Percentiles rank a stretch among this genome's conserved stretches.
Evolutionary conservation across 176 grass and related monocot species (phyloP).

Genomic region (Zoysia pacifica): DNA sequence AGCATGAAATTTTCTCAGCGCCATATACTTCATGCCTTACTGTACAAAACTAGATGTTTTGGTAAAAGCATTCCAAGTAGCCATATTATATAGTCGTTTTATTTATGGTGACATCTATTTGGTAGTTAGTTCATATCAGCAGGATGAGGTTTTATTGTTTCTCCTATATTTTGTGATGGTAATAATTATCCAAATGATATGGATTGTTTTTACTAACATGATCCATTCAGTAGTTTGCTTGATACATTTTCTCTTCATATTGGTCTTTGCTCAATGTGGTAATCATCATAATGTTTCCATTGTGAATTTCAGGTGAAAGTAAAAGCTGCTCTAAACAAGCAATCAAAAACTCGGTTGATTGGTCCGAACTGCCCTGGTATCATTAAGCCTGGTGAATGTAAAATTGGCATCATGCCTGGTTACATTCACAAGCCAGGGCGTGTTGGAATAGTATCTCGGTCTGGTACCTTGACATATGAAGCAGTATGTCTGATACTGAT

Average conservation of each 20-base stretch:
- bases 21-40: constrained; percentile 1
- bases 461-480: constrained; percentile 99
- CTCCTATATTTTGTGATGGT: not conserved
- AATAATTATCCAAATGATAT: not conserved
- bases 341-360: constrained; percentile 93
- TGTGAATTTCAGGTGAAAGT: constrained; percentile 74
- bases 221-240: constrained; percentile 1
- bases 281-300: constrained; percentile 19
- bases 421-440: constrained; percentile 96
- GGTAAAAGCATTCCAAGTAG: not conserved
- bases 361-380: constrained; percentile 98
- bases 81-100: not conserved
- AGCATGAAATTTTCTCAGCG: not conserved
- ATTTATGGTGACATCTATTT: not conserved
- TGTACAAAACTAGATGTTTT: not conserved
- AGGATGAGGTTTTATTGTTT: not conserved
- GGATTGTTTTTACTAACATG: not conserved
- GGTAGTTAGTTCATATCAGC: not conserved
- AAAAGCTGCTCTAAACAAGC: constrained; percentile 89
- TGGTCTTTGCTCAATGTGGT: not conserved
- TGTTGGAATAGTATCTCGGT: constrained; percentile 93
- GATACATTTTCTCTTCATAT: not conserved
- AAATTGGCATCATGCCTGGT: constrained; percentile 99
- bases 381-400: constrained; percentile 99
- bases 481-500: constrained; percentile 57